Conservation (phyloP, 345 rosid genomes). For the Lumnitzera racemosa region DNA sequence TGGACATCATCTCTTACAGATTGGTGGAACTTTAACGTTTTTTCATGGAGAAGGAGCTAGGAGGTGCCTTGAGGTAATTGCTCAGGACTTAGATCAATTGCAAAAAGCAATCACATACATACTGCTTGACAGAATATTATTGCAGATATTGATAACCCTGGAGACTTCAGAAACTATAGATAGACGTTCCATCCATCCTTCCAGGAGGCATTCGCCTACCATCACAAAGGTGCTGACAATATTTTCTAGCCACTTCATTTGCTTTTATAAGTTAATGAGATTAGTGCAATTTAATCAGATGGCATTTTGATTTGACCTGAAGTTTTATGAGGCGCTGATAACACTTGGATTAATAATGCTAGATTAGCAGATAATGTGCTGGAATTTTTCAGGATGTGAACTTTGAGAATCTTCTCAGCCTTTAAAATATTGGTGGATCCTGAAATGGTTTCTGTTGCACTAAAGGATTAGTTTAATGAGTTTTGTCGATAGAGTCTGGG, state of each 20-base stretch:
- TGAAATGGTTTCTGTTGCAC: no score
- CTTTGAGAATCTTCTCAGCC: no score
- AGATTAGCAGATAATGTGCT: no score
- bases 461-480: no score
- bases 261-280: neutral
- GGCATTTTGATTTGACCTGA: no score
- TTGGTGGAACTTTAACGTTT: constrained; percentile 94
- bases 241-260: neutral
- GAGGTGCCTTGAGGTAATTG: constrained; percentile 89
- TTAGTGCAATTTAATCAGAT: no score
- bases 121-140: constrained; percentile 4
- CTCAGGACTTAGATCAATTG: constrained; percentile 4
- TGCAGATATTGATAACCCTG: constrained; percentile 68
- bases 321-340: no score
- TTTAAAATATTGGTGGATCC: no score
- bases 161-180: constrained; percentile 84
- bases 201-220: constrained; percentile 78
- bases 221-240: constrained; percentile 55
- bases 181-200: constrained; percentile 65
- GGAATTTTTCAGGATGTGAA: no score
- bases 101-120: constrained; percentile 7
- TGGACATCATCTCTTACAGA: constrained; percentile 33
- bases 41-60: constrained; percentile 81
- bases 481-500: no score
- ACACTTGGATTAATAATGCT: no score